Base-by-base conservation (phyloP, 225 moss, liverwort and hornwort genomes). In the Neckera pumila region DNA sequence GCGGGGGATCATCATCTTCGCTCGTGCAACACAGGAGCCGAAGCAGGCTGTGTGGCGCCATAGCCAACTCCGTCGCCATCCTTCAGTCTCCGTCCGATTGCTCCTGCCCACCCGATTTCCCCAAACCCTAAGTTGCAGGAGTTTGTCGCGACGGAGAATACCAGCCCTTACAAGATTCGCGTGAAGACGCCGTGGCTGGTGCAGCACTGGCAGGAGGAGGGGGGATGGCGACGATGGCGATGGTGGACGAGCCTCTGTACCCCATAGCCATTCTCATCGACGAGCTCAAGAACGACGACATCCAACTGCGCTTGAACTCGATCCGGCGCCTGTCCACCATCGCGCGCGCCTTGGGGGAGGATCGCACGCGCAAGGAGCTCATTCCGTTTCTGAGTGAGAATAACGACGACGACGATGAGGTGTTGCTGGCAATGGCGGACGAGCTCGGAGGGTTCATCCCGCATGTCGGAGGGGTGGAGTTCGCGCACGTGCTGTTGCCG, bases 261-360 rank as follows among this genome's bases (percentile, higher is more conserved):
- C 98, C 98, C 84, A 98, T 98, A 84, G 98, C 98, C 53, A 97
- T 98, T 60, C 93, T 98, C 22, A 98, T 98, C 82, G 98, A 98
- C 81, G 98, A 98, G 92, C 94, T 98, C 63, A 98, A 97, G 93
- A 97, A 98, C 65, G 98, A 98, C 60, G 98, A 98, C 87, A 98
- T 98, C 36, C 97, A 98, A 91, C 91, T 98, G 89, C 93, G 98
- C 59, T 91, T 98, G 82, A 98, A 98, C 94, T 98, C 98, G 84
- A 98, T 98, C 91, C 96, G 95, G 71, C 97, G 97, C 54, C 90
- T 98, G 72, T 96, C 96, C 38, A 98, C 96, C 56, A 98, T 98
- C 78, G 97, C 98, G 53, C 89, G 98, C 88, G 98, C 98, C 53
- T 83, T 98, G 33, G 98, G 98, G 76, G 98, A 97, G 91, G 98